A percentile compares a stretch with the other conserved stretches of the same genome.
phyloP scores from a whole-genome alignment of 2,329 filamentous ascomycete species.

The Bipolaris cookei region DNA sequence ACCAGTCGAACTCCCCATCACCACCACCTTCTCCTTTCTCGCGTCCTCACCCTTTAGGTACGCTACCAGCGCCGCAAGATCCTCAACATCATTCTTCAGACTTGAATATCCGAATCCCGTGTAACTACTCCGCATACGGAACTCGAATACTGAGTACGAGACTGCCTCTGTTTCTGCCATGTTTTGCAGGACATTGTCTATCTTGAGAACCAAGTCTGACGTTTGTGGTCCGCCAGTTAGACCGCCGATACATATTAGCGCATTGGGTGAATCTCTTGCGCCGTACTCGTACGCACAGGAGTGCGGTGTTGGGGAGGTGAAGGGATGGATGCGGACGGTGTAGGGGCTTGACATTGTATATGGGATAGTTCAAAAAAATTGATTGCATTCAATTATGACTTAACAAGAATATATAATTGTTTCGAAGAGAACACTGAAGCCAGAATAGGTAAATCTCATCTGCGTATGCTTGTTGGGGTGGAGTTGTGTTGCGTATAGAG shows the following conservation, averaged over 20 bases:
- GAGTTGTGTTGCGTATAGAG: background rate
- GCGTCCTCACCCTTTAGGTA: slow-evolving; percentile 13
- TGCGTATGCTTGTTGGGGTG: background rate
- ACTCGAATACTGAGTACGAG: slow-evolving; percentile 24
- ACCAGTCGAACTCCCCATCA: slow-evolving; percentile 7
- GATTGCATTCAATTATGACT: background rate
- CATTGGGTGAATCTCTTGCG: slow-evolving; percentile 9
- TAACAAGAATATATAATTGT: background rate
- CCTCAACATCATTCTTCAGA: slow-evolving; percentile 23
- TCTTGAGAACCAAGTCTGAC: slow-evolving; percentile 4
- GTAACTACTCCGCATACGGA: slow-evolving; percentile 30
- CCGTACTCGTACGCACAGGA: slow-evolving; percentile 27
- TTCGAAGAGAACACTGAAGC: background rate
- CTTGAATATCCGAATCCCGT: slow-evolving; percentile 27
- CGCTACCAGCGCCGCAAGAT: slow-evolving; percentile 19
- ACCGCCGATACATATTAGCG: slow-evolving; percentile 25
- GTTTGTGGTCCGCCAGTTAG: slow-evolving; percentile 26
- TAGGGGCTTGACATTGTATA: background rate
- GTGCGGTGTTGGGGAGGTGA: slow-evolving; percentile 5
- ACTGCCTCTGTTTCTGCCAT: background rate
- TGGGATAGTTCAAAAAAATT: background rate
- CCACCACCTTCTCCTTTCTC: background rate
- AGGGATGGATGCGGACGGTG: slow-evolving; percentile 22
- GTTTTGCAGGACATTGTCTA: background rate
- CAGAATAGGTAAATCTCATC: background rate